These are phyloP conservation scores for Lipomyces chichibuensis DNA, from an alignment of 805 yeast genomes.

Conservation along the genomic window DNA sequence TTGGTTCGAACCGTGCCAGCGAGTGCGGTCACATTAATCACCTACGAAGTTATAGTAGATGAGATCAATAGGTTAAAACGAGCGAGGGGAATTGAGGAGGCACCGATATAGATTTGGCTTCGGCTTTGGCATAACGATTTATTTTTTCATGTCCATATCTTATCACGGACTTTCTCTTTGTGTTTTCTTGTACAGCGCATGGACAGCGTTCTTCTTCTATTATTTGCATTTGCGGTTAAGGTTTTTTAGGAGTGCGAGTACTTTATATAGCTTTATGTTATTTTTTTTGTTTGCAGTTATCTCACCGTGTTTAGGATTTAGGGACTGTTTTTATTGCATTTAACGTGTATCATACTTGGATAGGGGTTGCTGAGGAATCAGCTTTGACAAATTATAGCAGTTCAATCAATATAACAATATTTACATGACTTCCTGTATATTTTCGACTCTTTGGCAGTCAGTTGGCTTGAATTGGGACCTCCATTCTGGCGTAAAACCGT, in stretches of 20 bases:
- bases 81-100: neutral
- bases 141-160: neutral
- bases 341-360: neutral
- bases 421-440: no score
- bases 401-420: neutral
- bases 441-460: no score
- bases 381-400: neutral
- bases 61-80: conserved; percentile 11
- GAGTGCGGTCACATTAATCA: conserved; percentile 89
- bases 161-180: neutral
- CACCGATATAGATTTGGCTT: neutral
- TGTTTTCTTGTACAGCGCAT: neutral
- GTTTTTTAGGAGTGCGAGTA: neutral
- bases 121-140: neutral
- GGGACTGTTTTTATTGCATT: neutral
- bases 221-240: conserved; percentile 3
- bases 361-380: neutral
- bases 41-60: conserved; percentile 62
- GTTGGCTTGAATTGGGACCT: neutral
- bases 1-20: conserved; percentile 92
- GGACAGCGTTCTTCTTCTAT: neutral
- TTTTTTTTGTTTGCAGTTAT: neutral
- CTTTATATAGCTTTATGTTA: neutral
- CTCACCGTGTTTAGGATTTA: neutral
- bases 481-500: neutral